Base-by-base conservation (phyloP, 441 rosid species). In the Populus trichocarpa region DNA sequence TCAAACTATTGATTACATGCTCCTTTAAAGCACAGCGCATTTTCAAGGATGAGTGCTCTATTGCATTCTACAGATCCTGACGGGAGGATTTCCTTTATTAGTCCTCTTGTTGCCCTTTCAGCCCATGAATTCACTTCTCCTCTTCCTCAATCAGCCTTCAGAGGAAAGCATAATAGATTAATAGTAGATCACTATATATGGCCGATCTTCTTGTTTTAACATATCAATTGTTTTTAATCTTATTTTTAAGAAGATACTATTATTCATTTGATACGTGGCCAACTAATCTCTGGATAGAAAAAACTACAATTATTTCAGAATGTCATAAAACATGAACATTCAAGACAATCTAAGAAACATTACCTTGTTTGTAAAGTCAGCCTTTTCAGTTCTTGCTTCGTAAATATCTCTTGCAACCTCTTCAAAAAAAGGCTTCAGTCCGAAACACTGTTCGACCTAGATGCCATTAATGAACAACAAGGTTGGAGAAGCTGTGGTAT, bases 21-120 rank as follows among this genome's bases (percentile, higher is more conserved):
- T 1, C 78, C 85, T 72, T 84, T 78, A 80, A 84, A 84, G 79
- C 78, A 82, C 25, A 86, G 74, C 6, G 81, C 86, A 71, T 81
- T 85, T 25, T 81, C 84, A 20, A 84, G 78, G 14, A 82, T 46
- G 13, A 80, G 77, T 3, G 3, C 20, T 2, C 78, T 75, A 22
- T 33, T 59, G 1, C 8, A 6, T 13, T 53, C 9, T 2, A 82
- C 26, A 33, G 74, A 71, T 6, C 38, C 70, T 9, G 32, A 30
- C 0, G 77, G 81, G 53, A 81, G 72, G 23, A 80, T 35, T 23
- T 16, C 57, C 22, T 69, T 35, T 14, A 83, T 75, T 18, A 83
- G 79, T 4, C 83, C 86, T 50, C 73, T 83, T 16, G 88, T 77
- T 28, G 35, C 76, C 25, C 67, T 76, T 28, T 70, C 71, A 6